phyloP scores from a whole-genome alignment of 163 green algal species.

The Botryococcus braunii region DNA sequence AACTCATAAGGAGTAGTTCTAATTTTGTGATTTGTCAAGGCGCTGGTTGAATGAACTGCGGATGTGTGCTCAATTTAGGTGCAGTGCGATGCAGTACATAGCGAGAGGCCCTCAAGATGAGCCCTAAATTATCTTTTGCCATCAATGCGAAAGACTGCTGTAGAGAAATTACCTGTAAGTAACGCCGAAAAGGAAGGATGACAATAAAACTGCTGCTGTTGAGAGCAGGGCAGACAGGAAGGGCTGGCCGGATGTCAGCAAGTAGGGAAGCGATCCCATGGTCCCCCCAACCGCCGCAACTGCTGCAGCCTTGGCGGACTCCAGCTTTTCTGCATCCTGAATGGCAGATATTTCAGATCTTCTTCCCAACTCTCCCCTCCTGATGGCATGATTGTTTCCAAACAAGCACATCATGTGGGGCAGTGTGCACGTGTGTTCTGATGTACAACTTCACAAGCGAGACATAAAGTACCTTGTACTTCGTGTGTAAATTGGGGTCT shows the following conservation, averaged over 20 bases:
- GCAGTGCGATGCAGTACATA: not conserved
- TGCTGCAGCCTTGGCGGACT: slow-evolving; percentile 53
- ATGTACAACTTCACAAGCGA: too few species aligned
- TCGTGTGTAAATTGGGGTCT: too few species aligned
- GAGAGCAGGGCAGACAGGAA: not conserved
- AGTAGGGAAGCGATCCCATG: slow-evolving; percentile 31
- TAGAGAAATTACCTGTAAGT: slow-evolving; percentile 71
- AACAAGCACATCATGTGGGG: too few species aligned
- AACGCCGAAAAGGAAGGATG: slow-evolving; percentile 57
- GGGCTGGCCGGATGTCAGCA: slow-evolving; percentile 1
- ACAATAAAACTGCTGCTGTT: slow-evolving; percentile 4
- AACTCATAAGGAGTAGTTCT: not conserved
- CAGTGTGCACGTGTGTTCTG: too few species aligned
- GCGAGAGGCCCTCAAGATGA: too few species aligned
- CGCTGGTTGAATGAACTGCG: not conserved
- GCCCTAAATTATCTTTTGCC: too few species aligned
- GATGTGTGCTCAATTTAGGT: not conserved
- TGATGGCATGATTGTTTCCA: too few species aligned
- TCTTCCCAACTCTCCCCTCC: too few species aligned
- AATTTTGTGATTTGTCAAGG: not conserved
- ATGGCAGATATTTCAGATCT: not conserved
- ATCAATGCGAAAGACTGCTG: slow-evolving; percentile 20
- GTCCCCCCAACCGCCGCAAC: slow-evolving; percentile 36
- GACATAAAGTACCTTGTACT: too few species aligned
- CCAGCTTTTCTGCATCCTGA: slow-evolving; percentile 48